Evolutionary conservation across 106 monocot genomes (phyloP).

Genomic region (Ottelia alismoides): DNA sequence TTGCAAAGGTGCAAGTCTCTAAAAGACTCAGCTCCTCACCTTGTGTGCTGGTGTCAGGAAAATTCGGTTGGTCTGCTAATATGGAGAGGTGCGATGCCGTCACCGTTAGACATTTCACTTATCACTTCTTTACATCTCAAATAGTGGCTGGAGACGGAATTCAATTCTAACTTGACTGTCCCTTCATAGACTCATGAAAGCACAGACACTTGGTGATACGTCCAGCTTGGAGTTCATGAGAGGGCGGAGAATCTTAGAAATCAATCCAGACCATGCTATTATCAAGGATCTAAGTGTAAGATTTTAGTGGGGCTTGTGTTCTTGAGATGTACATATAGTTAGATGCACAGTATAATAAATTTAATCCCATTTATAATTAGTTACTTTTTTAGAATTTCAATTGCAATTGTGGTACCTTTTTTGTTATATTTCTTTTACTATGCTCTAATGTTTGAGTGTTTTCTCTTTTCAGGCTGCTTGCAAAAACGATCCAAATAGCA

Average conservation of each 20-base stretch:
- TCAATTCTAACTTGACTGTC: too few relatives aligned
- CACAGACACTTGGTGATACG: conserved; percentile 87
- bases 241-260: conserved; percentile 82
- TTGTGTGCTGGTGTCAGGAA: conserved; percentile 95
- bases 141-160: too few relatives aligned
- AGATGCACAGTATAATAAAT: too few relatives aligned
- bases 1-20: conserved; percentile 90
- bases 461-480: conserved; percentile 66
- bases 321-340: too few relatives aligned
- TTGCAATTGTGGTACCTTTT: too few relatives aligned
- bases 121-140: not conserved
- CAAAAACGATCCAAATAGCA: conserved; percentile 72
- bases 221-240: conserved; percentile 96
- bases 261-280: conserved; percentile 90
- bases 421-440: too few relatives aligned
- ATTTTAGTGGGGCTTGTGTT: too few relatives aligned
- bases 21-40: conserved; percentile 91
- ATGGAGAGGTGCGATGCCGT: conserved; percentile 59
- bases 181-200: conserved; percentile 68
- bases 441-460: not conserved
- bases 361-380: too few relatives aligned
- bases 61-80: conserved; percentile 96
- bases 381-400: too few relatives aligned
- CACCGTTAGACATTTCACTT: not conserved
- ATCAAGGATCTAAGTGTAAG: conserved; percentile 84